Base-by-base conservation (phyloP, 352 stramenopile genomes). In the Phytopythium montanum region DNA sequence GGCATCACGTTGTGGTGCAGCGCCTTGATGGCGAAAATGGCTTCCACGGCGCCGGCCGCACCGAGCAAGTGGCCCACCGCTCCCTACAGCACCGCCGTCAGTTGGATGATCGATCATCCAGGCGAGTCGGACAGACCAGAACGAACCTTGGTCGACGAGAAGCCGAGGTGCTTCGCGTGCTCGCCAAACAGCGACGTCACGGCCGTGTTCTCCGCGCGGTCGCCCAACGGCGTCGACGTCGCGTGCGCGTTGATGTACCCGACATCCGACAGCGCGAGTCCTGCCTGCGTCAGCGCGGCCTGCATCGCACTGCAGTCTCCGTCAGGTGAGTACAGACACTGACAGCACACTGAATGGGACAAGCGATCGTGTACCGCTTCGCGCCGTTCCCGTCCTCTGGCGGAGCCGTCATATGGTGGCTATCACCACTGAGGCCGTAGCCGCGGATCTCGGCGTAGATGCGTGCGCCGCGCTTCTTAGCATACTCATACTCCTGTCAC, bases 231-330 rank as follows among this genome's bases (percentile, higher is more conserved):
- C 1, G 97, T 99, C n/a, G 92, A 98, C 9, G 97, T 99, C 5
- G 97, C 97, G 67, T 99, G 97, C 5, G 97, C 95, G 63, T 99
- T 99, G 38, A 99, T 92, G 68, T 99, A 99, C 29, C 97, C 95
- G 25, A 99, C 88, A 48, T 97, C 84, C 28, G 90, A 85, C n/a
- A 81, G 34, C 8, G 68, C 56, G 23, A 97, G 59, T 3, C 77
- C 80, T 1, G 91, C 87, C 63, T 96, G 78, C 33, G 69, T 61
- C 34, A 99, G 60, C 12, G 97, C 96, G 29, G 90, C 81, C 50
- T 80, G 42, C 96, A 99, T 99, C 14, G 95, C 94, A 62, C 71
- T 88, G 65, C 59, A 21, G 12, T n/a, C 26, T 28, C 19, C 1
- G 4, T 44, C 26, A 25, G 28, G n/a, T 50, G 3, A 36, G 25